phyloP scores from a whole-genome alignment of 257 asterid genomes.

The Solanum gracilifrons region DNA sequence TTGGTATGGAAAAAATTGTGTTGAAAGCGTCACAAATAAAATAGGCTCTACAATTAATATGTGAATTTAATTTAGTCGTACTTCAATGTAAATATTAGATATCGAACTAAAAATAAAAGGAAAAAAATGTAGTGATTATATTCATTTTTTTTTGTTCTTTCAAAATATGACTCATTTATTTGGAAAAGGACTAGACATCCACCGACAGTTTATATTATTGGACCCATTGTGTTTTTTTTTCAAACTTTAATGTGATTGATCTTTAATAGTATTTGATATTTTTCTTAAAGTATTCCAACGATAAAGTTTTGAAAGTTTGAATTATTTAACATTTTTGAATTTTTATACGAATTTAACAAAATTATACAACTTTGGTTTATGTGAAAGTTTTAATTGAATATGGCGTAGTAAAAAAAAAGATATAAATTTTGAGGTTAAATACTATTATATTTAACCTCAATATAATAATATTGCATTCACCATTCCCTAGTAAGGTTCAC shows the following conservation, averaged over 20 bases:
- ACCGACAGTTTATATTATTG: conserved; percentile 10
- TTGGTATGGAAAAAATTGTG: not conserved
- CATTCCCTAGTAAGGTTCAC: no score
- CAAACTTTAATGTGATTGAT: not conserved
- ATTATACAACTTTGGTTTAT: not conserved
- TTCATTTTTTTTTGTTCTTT: not conserved
- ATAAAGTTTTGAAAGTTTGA: not conserved
- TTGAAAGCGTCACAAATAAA: not conserved
- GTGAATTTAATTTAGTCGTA: accelerated
- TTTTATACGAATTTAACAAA: not conserved
- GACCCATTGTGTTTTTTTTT: not conserved
- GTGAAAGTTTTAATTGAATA: not conserved
- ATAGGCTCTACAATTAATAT: not conserved
- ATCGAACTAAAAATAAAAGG: not conserved
- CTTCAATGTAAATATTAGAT: accelerated
- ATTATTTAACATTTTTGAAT: not conserved
- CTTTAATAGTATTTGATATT: not conserved
- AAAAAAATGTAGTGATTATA: not conserved
- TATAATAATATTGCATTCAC: no score
- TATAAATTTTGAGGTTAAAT: no score
- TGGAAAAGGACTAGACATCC: not conserved
- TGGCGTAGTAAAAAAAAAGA: no score
- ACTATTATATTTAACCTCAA: no score
- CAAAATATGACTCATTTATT: not conserved
- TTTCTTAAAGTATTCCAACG: not conserved